Percentiles rank a stretch among this genome's conserved stretches.
Conservation (phyloP, 2,329 filamentous ascomycete genomes). For the Onygena corvina region DNA sequence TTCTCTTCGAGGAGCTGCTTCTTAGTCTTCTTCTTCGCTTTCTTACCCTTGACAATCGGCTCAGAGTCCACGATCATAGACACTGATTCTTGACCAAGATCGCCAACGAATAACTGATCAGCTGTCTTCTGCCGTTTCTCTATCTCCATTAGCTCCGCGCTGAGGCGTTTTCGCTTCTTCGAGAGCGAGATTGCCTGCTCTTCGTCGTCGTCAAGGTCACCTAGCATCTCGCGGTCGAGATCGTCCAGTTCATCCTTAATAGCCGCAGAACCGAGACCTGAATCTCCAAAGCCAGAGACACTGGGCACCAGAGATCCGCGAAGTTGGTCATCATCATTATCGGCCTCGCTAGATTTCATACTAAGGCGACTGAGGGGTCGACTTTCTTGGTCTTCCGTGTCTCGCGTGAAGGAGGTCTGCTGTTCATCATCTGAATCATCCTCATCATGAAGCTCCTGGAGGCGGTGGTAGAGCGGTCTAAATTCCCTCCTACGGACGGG, state of each 20-base stretch:
- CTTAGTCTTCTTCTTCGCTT: constrained; percentile 64
- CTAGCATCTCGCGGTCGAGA: constrained; percentile 21
- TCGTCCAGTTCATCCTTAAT: constrained; percentile 14
- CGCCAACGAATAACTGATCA: constrained; percentile 56
- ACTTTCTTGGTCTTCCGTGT: constrained; percentile 78
- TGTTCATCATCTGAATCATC: constrained; percentile 81
- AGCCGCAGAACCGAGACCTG: neutral
- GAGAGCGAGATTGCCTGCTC: neutral
- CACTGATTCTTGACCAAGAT: constrained; percentile 41
- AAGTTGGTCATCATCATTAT: constrained; percentile 38
- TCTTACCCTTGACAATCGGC: constrained; percentile 39
- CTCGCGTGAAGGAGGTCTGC: constrained; percentile 52
- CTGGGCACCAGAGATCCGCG: constrained; percentile 15
- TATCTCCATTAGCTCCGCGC: constrained; percentile 31
- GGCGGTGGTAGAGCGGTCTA: constrained; percentile 68
- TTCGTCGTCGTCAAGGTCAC: constrained; percentile 11
- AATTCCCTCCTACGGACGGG: constrained; percentile 50
- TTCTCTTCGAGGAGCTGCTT: constrained; percentile 62
- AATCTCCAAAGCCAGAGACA: constrained; percentile 6
- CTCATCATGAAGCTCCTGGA: constrained; percentile 62
- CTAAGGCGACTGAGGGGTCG: constrained; percentile 62
- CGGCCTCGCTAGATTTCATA: constrained; percentile 41
- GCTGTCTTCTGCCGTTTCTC: constrained; percentile 76
- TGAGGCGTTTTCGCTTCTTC: constrained; percentile 22
- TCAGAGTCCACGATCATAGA: constrained; percentile 11